These are phyloP conservation scores for Trametes cinnabarina DNA, from an alignment of 768 basidiomycete genomes.

Conservation along the genomic window DNA sequence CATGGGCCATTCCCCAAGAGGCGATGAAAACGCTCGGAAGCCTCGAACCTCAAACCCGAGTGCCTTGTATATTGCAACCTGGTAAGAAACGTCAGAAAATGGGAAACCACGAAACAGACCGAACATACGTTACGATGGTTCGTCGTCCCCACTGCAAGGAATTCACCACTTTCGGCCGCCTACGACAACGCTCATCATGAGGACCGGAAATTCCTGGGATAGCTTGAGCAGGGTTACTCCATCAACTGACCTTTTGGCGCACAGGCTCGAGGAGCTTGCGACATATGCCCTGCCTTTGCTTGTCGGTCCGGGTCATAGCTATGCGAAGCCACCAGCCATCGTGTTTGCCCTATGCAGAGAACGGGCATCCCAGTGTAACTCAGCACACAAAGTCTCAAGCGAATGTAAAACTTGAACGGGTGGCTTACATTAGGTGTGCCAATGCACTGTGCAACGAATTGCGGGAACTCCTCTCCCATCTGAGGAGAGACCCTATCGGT, in stretches of 20 bases:
- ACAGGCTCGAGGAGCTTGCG: constrained; percentile 3
- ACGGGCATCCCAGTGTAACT: not conserved
- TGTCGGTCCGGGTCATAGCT: not conserved
- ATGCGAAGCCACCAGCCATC: constrained; percentile 3
- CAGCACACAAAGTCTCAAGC: not conserved
- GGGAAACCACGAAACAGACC: too few species aligned
- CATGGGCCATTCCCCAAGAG: not conserved
- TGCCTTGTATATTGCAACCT: constrained; percentile 3
- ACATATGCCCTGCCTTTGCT: not conserved
- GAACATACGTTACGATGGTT: not conserved
- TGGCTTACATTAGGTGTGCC: not conserved
- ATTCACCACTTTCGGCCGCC: not conserved
- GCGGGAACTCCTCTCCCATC: not conserved
- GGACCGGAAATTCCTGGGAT: too few species aligned
- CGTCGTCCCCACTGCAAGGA: not conserved
- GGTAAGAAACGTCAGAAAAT: not conserved
- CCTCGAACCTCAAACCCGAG: not conserved
- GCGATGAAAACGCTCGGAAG: not conserved
- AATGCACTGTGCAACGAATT: not conserved
- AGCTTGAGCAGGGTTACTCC: too few species aligned
- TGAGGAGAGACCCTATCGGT: too few species aligned
- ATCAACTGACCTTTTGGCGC: not conserved
- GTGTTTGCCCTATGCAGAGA: not conserved
- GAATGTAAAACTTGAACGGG: not conserved
- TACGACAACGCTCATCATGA: not conserved